Percentiles rank a stretch among this genome's conserved stretches.
These are phyloP conservation scores for Verbascum thapsus DNA, from an alignment of 257 asterid genomes.

Conservation along the genomic window DNA sequence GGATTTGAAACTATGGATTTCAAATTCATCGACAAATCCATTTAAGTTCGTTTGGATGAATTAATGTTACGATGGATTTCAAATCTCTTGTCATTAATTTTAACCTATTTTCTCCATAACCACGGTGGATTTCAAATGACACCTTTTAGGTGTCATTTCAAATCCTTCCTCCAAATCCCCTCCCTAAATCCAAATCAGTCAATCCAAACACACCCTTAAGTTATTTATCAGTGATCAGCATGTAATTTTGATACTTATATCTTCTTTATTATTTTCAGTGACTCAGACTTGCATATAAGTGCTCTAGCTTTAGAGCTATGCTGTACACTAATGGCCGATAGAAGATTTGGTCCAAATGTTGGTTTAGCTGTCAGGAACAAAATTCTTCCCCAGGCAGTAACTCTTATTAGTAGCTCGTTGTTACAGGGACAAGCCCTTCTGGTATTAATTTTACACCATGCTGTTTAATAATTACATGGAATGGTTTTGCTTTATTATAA, in stretches of 20 bases:
- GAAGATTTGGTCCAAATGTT: constrained; percentile 85
- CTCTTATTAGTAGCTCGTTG: constrained; percentile 79
- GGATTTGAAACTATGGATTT: too few species aligned
- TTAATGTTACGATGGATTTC: too few species aligned
- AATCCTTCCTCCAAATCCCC: too few species aligned
- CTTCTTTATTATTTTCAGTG: constrained; percentile 52
- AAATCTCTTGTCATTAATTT: too few species aligned
- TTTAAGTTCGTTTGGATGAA: too few species aligned
- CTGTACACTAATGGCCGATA: constrained; percentile 93
- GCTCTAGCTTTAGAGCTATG: constrained; percentile 94
- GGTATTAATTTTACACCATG: constrained; percentile 50
- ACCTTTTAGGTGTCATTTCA: too few species aligned
- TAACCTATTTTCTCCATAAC: too few species aligned
- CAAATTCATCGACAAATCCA: too few species aligned
- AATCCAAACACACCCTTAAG: too few species aligned
- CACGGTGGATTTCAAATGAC: too few species aligned
- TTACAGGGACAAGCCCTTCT: constrained; percentile 99
- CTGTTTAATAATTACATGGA: constrained; percentile 21
- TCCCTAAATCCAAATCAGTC: too few species aligned
- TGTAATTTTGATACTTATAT: constrained; percentile 3
- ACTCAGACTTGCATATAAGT: constrained; percentile 95
- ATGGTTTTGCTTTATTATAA: constrained; percentile 28
- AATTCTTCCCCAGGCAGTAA: constrained; percentile 95
- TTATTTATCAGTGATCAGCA: not conserved
- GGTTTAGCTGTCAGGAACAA: constrained; percentile 88